Evolutionary conservation across 1,284 basidiomycete species (phyloP).

Genomic region (Grifola frondosa): DNA sequence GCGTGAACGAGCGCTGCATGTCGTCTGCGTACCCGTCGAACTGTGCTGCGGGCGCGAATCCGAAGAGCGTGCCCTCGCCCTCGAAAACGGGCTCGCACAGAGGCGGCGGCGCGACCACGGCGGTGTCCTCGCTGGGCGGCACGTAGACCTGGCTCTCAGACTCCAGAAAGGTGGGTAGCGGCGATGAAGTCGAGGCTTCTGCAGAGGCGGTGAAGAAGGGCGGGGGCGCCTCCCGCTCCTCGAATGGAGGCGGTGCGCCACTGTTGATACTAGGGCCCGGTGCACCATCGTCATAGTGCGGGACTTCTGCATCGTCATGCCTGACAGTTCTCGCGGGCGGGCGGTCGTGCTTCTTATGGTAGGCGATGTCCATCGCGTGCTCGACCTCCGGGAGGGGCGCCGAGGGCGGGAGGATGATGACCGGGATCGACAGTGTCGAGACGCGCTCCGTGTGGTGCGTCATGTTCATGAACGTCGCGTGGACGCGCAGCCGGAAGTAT

Average conservation of each 20-base stretch:
- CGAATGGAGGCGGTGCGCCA: constrained; percentile 76
- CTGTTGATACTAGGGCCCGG: constrained; percentile 69
- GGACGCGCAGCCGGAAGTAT: constrained; percentile 63
- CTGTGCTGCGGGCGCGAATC: constrained; percentile 64
- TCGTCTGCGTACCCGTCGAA: constrained; percentile 77
- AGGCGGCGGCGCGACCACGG: constrained; percentile 32
- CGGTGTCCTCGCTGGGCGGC: constrained; percentile 44
- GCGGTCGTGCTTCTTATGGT: constrained; percentile 81
- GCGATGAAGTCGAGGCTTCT: constrained; percentile 58
- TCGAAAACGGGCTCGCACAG: constrained; percentile 41
- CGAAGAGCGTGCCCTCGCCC: constrained; percentile 73
- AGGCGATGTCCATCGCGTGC: constrained; percentile 65
- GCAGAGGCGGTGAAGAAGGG: constrained; percentile 63
- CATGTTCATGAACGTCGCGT: constrained; percentile 70
- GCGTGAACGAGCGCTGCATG: constrained; percentile 53
- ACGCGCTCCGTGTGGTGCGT: constrained; percentile 62
- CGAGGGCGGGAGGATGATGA: constrained; percentile 66
- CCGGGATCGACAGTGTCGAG: constrained; percentile 60
- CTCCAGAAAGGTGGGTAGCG: constrained; percentile 67
- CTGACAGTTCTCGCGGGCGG: constrained; percentile 71
- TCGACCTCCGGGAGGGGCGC: constrained; percentile 76
- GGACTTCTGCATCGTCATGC: constrained; percentile 65
- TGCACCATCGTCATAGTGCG: constrained; percentile 62
- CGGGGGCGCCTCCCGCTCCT: constrained; percentile 77
- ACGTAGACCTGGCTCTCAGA: constrained; percentile 72